Evolutionary conservation across 805 yeast genomes (phyloP), one percentile per base, ranked within the genome.

Genomic region (Monosporozyma solicola): DNA sequence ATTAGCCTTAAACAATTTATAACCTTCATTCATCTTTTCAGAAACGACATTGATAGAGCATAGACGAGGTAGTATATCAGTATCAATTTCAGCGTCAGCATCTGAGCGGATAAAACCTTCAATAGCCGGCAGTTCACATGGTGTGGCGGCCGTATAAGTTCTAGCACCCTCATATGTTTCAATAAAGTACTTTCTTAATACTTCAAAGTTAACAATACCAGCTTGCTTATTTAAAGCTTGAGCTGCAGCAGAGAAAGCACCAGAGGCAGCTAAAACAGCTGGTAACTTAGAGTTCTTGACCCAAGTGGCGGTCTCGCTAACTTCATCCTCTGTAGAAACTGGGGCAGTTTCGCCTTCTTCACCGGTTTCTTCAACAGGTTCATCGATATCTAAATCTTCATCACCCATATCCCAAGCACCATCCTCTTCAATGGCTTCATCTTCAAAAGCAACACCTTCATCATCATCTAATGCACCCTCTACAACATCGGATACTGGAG

Each of bases 211-310:
- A 29, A 80, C 84, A 50, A 88, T 80, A 61, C 97, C 99, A 47
- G 84, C 76, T 71, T 95, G 99, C 64, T 92, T 85, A 74, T 85
- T 83, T 62, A 94, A 78, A 65, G 95, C 80, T 63, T 90, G 95
- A 41, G 97, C 94, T 41, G 98, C 99, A 51, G 92, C 86, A 59
- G 90, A 97, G 67, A 92, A 92, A 4, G 95, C 87, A 61, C 99
- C 99, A 2, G 97, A 90, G 2, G 99, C 97, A 63, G 85, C 90
- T 61, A 89, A 87, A 29, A 88, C 89, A 32, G 96, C 97, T 4
- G 97, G 89, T 53, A 91, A 79, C 57, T 85, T 86, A 16, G 96
- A 87, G 70, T 86, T 88, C 59, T 92, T 85, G 32, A 87, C 79
- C 99, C 99, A 95, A 54, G 71, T 70, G 3, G 84, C 83, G 33